These are phyloP conservation scores for Dittrichia graveolens DNA, from an alignment of 129 eudicot genomes.

Conservation along the genomic window DNA sequence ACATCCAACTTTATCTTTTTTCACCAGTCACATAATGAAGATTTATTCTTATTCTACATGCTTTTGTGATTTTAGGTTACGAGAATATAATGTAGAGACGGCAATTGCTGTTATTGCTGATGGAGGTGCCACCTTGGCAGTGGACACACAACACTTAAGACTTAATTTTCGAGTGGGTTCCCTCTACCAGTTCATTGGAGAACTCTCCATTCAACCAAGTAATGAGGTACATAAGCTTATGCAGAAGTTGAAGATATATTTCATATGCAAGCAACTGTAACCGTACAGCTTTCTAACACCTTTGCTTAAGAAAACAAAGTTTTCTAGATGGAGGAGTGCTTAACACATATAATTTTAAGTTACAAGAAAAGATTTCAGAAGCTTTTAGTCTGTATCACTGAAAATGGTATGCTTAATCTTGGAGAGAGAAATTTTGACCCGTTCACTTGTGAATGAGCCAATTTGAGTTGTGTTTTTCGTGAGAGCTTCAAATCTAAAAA, in stretches of 20 bases:
- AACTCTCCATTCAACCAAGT: conserved; percentile 59
- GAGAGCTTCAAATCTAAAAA: too few species aligned
- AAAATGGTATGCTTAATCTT: conserved; percentile 1
- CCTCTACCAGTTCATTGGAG: conserved; percentile 85
- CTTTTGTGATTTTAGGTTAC: conserved; percentile 55
- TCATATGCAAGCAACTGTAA: not conserved
- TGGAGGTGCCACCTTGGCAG: conserved; percentile 63
- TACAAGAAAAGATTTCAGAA: not conserved
- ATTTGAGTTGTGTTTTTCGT: too few species aligned
- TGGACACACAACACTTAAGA: conserved; percentile 68
- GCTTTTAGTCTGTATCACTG: not conserved
- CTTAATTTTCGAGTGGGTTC: conserved; percentile 69
- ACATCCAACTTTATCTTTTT: not conserved
- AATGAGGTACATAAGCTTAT: conserved; percentile 54
- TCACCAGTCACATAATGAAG: not conserved
- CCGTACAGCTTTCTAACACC: not conserved
- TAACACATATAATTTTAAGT: not conserved
- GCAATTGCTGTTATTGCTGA: conserved; percentile 71
- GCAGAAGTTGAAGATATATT: not conserved
- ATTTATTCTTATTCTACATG: not conserved
- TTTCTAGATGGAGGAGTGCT: not conserved
- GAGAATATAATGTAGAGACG: conserved; percentile 64
- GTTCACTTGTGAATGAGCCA: too few species aligned
- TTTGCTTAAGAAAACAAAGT: not conserved
- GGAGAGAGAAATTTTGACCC: too few species aligned